Percentiles rank a stretch among this genome's conserved stretches.
Evolutionary conservation across 768 basidiomycete species (phyloP).

Genomic region (Hemileccinum rubropunctum): DNA sequence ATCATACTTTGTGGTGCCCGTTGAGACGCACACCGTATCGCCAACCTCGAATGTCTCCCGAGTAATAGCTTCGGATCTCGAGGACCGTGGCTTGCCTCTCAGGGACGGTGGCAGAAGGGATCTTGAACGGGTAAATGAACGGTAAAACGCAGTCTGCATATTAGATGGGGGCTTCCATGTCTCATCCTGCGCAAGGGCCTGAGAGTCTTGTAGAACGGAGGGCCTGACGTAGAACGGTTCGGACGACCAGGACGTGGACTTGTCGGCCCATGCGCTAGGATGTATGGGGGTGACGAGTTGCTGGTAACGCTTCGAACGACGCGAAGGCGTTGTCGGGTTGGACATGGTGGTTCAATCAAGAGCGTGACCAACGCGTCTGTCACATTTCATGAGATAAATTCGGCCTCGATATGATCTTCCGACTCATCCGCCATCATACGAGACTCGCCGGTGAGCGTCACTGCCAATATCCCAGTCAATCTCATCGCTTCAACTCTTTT

Average conservation of each 20-base stretch:
- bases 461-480: neutral
- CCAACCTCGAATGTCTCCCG: slow-evolving; percentile 50
- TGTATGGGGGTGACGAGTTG: slow-evolving; percentile 31
- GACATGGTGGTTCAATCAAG: slow-evolving; percentile 11
- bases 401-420: slow-evolving; percentile 2
- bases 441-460: slow-evolving; percentile 11
- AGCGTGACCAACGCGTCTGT: slow-evolving; percentile 19
- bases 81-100: slow-evolving; percentile 11
- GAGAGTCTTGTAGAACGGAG: slow-evolving; percentile 26
- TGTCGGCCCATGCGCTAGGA: slow-evolving; percentile 26
- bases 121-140: slow-evolving; percentile 26
- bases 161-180: slow-evolving; percentile 17
- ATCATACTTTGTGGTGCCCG: slow-evolving; percentile 40
- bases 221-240: slow-evolving; percentile 21
- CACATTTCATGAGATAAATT: slow-evolving; percentile 14
- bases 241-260: slow-evolving; percentile 26
- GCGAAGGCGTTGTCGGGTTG: slow-evolving; percentile 29
- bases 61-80: slow-evolving; percentile 5
- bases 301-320: slow-evolving; percentile 37
- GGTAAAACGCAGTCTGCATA: slow-evolving; percentile 28
- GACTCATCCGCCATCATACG: neutral
- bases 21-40: slow-evolving; percentile 63
- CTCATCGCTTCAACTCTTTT: neutral
- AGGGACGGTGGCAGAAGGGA: slow-evolving; percentile 14
- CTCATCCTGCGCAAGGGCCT: slow-evolving; percentile 26